These are phyloP conservation scores for Trichoderma brevicompactum DNA, from an alignment of 2,329 filamentous ascomycete genomes.

Conservation along the genomic window DNA sequence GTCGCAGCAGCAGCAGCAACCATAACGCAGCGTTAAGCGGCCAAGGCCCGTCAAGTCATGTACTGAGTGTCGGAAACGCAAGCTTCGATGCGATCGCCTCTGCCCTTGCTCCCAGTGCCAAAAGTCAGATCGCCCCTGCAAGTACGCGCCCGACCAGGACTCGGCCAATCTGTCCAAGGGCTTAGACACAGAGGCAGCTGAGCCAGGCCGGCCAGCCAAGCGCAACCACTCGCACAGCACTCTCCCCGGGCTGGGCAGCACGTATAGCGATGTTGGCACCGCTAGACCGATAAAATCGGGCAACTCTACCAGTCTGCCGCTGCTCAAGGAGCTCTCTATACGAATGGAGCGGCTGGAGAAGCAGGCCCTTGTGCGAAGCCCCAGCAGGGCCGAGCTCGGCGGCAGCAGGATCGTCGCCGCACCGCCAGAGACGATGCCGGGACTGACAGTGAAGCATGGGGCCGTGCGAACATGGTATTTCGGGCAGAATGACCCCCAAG, in stretches of 20 bases:
- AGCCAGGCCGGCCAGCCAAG: conserved; percentile 45
- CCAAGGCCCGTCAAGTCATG: conserved; percentile 61
- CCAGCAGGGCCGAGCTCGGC: conserved; percentile 45
- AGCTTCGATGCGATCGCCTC: conserved; percentile 60
- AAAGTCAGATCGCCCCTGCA: conserved; percentile 59
- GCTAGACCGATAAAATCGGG: conserved; percentile 41
- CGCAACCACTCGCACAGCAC: conserved; percentile 41
- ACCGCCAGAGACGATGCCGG: conserved; percentile 52
- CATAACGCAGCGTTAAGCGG: conserved; percentile 55
- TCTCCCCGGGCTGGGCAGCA: conserved; percentile 34
- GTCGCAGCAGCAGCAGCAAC: conserved; percentile 38
- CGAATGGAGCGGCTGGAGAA: conserved; percentile 61
- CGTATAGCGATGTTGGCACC: conserved; percentile 34
- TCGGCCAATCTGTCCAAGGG: conserved; percentile 53
- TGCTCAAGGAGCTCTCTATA: conserved; percentile 53
- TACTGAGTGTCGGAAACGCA: conserved; percentile 61
- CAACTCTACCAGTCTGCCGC: conserved; percentile 40
- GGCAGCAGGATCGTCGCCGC: conserved; percentile 42
- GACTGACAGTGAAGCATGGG: conserved; percentile 54
- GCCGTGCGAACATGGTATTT: conserved; percentile 55
- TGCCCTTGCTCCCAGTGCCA: conserved; percentile 62
- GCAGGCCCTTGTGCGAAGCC: conserved; percentile 50
- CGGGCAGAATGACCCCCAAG: conserved; percentile 57
- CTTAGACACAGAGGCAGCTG: conserved; percentile 49
- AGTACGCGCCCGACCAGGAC: conserved; percentile 56